These are phyloP conservation scores for Aegilops longissima DNA, from an alignment of 176 grass and related monocot genomes.

Conservation along the genomic window DNA sequence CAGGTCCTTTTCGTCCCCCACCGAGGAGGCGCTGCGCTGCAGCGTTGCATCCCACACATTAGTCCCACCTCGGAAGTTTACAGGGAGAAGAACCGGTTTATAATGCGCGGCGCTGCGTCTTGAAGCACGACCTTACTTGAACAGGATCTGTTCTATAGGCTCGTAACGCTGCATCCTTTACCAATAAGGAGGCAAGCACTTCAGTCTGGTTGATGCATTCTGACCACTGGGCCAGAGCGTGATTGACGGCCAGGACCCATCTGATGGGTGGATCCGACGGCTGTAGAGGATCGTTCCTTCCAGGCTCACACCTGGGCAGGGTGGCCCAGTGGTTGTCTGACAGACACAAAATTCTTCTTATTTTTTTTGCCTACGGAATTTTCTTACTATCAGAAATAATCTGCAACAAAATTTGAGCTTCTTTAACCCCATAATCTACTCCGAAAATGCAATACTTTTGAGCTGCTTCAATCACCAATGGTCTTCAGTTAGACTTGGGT, in stretches of 20 bases:
- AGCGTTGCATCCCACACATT: background rate
- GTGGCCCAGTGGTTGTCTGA: too few species aligned
- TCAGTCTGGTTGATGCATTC: background rate
- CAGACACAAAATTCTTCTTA: too few species aligned
- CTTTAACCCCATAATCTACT: too few species aligned
- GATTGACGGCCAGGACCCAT: background rate
- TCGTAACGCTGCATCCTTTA: background rate
- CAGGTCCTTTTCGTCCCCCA: background rate
- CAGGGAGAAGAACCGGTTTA: background rate
- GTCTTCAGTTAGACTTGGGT: too few species aligned
- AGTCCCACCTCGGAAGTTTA: background rate
- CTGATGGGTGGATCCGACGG: background rate
- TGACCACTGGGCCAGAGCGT: background rate
- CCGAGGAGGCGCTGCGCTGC: too few species aligned
- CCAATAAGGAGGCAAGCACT: background rate
- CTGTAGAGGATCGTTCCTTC: background rate
- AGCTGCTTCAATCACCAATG: too few species aligned
- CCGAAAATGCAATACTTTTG: too few species aligned
- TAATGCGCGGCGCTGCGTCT: fast-evolving
- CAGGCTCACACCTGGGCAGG: too few species aligned
- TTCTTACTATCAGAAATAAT: too few species aligned
- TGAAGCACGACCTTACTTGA: background rate
- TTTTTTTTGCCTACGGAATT: too few species aligned
- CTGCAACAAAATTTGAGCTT: too few species aligned
- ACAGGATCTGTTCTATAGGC: background rate